Evolutionary conservation across 2,329 filamentous ascomycete species (phyloP).

Genomic region (Stachybotrys chlorohalonatus): DNA sequence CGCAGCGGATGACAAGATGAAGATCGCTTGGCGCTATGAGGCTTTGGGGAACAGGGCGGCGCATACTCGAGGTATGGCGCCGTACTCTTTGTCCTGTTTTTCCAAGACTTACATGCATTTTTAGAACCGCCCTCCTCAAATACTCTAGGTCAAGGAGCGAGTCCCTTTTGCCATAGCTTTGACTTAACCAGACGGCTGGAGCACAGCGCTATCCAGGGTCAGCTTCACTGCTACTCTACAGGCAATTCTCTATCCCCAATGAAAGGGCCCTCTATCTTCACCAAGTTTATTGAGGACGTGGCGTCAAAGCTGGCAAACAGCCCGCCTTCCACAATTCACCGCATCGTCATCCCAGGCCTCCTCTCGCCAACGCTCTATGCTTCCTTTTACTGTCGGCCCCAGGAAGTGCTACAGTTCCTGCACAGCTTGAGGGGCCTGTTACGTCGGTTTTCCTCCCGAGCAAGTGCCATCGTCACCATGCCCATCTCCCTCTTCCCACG

Average conservation of each 20-base stretch:
- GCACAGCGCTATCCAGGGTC: slow-evolving; percentile 36
- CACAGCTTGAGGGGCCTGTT: slow-evolving; percentile 70
- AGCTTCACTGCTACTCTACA: slow-evolving; percentile 40
- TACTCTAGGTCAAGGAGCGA: slow-evolving; percentile 1
- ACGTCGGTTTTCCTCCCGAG: slow-evolving; percentile 51
- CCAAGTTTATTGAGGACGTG: slow-evolving; percentile 52
- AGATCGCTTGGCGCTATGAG: slow-evolving; percentile 98
- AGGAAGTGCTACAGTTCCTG: slow-evolving; percentile 69
- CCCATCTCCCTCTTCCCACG: slow-evolving; percentile 75
- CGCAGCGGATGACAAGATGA: slow-evolving; percentile 68
- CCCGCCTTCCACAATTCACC: slow-evolving; percentile 57
- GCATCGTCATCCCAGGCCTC: slow-evolving; percentile 75
- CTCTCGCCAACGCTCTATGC: slow-evolving; percentile 82
- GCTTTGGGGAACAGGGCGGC: slow-evolving; percentile 61
- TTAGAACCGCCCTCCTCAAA: slow-evolving; percentile 5
- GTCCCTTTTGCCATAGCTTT: slow-evolving; percentile 62
- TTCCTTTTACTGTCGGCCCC: slow-evolving; percentile 57
- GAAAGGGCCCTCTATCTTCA: slow-evolving; percentile 33
- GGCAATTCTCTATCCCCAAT: slow-evolving; percentile 19
- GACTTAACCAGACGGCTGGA: slow-evolving; percentile 59
- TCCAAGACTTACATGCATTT: not conserved
- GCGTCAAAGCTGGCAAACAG: slow-evolving; percentile 46
- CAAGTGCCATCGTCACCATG: slow-evolving; percentile 68
- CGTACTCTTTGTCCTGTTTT: not conserved
- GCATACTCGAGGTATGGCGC: slow-evolving; percentile 52